Conservation (phyloP, 208 protist species). For the Naegleria gruberi region DNA sequence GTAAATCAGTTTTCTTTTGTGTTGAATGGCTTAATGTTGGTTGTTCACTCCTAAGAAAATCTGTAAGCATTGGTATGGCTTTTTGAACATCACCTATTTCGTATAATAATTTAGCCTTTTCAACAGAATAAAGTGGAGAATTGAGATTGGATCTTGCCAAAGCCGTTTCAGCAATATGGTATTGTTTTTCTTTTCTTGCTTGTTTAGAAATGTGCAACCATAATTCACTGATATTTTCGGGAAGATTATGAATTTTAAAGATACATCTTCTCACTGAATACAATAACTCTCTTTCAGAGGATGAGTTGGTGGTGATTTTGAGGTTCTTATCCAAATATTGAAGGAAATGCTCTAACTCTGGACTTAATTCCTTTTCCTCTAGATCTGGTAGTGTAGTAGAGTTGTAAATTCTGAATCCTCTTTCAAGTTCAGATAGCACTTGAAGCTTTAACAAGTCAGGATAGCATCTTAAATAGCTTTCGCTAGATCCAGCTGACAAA, state of each 20-base stretch:
- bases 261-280: constrained; percentile 65
- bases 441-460: constrained; percentile 54
- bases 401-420: neutral
- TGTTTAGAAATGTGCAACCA: constrained; percentile 66
- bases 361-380: neutral
- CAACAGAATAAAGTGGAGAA: constrained; percentile 51
- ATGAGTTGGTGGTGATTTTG: constrained; percentile 49
- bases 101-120: constrained; percentile 69
- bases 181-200: constrained; percentile 58
- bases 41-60: constrained; percentile 28
- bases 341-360: neutral
- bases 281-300: constrained; percentile 61
- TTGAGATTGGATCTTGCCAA: constrained; percentile 46
- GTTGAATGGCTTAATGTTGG: neutral
- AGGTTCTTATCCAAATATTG: constrained; percentile 33
- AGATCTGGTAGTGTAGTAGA: neutral
- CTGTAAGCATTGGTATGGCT: constrained; percentile 65
- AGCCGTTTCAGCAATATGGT: constrained; percentile 60
- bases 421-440: constrained; percentile 60
- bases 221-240: constrained; percentile 51
- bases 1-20: neutral
- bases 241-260: constrained; percentile 52
- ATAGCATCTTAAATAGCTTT: constrained; percentile 56
- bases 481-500: constrained; percentile 48
- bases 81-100: constrained; percentile 59